Conservation (phyloP, 305 asterid species). For the Lippia alba region DNA sequence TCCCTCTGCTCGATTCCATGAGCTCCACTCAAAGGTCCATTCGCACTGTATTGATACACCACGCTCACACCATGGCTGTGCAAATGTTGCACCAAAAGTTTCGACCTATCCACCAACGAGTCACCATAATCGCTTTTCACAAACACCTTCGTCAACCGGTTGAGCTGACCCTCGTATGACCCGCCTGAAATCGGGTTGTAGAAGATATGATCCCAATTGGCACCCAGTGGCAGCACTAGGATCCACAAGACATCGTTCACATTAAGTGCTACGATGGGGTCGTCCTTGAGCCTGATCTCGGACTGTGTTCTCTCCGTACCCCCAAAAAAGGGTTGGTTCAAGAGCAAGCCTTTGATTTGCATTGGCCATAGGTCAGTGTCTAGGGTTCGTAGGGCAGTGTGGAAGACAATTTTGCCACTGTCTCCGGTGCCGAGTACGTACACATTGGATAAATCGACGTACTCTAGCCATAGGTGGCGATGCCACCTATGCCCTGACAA, state of each 20-base stretch:
- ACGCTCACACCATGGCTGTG: neutral
- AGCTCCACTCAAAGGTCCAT: neutral
- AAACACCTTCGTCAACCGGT: neutral
- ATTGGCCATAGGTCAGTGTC: neutral
- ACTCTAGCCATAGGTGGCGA: slow-evolving; percentile 34
- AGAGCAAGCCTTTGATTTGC: neutral
- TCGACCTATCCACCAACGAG: neutral
- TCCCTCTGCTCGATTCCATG: neutral
- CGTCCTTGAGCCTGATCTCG: neutral
- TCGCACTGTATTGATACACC: neutral
- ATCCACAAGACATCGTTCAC: neutral
- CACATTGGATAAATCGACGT: slow-evolving; percentile 36
- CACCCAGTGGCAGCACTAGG: neutral
- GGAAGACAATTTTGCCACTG: neutral
- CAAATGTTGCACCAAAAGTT: neutral
- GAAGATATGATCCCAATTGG: neutral
- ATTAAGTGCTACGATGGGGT: neutral
- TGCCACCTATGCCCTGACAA: neutral
- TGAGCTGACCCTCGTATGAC: neutral
- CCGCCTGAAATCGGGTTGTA: neutral
- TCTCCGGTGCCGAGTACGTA: neutral
- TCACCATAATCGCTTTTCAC: neutral
- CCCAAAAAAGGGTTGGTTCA: neutral
- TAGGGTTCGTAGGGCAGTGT: neutral
- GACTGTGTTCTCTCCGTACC: neutral